Base-by-base conservation (phyloP, 2,329 filamentous ascomycete genomes). In the Anthostomella pinea region DNA sequence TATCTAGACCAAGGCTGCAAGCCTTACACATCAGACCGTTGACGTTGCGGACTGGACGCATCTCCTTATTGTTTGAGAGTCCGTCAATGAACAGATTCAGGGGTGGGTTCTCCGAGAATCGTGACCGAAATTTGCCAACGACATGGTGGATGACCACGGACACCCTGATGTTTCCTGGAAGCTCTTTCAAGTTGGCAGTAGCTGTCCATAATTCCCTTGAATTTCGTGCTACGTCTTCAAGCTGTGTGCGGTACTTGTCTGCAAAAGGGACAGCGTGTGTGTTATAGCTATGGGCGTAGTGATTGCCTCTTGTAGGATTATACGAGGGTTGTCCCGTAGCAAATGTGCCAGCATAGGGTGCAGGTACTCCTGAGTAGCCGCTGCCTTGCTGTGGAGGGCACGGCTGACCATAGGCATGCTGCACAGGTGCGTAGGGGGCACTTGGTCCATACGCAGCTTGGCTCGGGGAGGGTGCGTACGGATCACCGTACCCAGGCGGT, bases 61-160 rank as follows among this genome's bases (percentile, higher is more conserved):
- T 76, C 21, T 75, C 69, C 44, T 72, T 72, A 35, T 72, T 70
- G 32, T 70, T 72, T n/a, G 69, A 70, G 20, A 82, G 52, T 1
- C 72, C 74, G 35, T 78, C 80, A 38, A 72, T 75, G 43, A 84
- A 79, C 59, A 81, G 70, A 9, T 62, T 61, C 21, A 89, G 54
- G 7, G 72, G 66, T 1, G 79, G 75, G 25, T 72, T 69, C 41
- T 79, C 69, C 11, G 65, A 65, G 56, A 82, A 87, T 31, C 68
- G 69, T 11, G 72, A 59, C 27, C 71, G 66, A 52, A 82, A 87
- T 22, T 68, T 69, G 36, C 71, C 70, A 38, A 75, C 68, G 33
- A 81, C 63, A 54, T 85, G 79, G 53, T 83, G 70, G 26, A 90
- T 70, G 8, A 85, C 67, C 30, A 79, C 72, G 41, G 76, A 75